These are phyloP conservation scores for Amphicarpaea edgeworthii DNA, from an alignment of 306 rosid genomes.

Conservation along the genomic window DNA sequence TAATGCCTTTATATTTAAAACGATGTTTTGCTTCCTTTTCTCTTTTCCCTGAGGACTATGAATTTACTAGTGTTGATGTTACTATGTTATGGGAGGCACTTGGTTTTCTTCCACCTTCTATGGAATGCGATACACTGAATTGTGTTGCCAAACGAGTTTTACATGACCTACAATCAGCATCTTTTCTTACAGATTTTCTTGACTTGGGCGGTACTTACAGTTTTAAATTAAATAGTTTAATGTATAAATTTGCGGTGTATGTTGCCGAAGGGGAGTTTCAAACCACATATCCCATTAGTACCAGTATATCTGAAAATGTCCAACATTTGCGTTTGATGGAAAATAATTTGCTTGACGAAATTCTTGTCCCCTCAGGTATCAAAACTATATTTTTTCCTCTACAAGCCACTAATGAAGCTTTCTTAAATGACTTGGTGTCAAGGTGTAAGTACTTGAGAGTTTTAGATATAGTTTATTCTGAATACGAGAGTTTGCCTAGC, in stretches of 20 bases:
- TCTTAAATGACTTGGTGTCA: neutral
- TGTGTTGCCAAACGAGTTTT: neutral
- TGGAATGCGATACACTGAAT: neutral
- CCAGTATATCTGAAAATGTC: neutral
- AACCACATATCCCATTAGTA: neutral
- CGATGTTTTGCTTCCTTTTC: neutral
- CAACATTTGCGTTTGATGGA: neutral
- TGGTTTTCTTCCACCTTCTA: slow-evolving; percentile 8
- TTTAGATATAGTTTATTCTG: neutral
- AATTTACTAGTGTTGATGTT: neutral
- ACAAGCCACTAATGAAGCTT: neutral
- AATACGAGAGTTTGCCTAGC: neutral
- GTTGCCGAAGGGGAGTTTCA: neutral
- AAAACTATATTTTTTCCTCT: neutral
- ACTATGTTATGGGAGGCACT: neutral
- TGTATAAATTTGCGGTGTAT: neutral
- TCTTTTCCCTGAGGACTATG: neutral
- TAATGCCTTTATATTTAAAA: neutral
- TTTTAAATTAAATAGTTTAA: neutral
- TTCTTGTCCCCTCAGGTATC: neutral
- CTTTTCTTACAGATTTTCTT: neutral
- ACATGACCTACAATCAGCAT: neutral
- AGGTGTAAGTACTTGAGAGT: neutral
- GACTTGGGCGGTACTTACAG: no score
- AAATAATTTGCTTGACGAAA: neutral